Percentiles rank a stretch among this genome's conserved stretches.
phyloP scores from a whole-genome alignment of 495 filamentous ascomycete genomes.

The Poronia punctata region DNA sequence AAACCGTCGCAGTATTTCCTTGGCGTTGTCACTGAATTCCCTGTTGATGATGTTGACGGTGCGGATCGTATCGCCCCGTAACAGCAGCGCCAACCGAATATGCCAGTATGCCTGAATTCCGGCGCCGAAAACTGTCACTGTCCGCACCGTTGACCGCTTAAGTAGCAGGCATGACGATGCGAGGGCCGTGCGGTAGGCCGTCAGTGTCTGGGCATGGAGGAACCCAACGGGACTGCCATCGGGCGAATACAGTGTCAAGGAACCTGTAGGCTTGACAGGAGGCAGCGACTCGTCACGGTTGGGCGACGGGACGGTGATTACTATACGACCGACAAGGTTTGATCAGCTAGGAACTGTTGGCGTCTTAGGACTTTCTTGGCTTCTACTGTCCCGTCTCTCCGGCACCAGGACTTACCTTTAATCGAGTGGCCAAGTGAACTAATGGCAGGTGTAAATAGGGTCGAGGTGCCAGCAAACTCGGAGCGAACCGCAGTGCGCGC shows the following conservation, averaged over 20 bases:
- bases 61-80: slow-evolving; percentile 64
- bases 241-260: slow-evolving; percentile 62
- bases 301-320: slow-evolving; percentile 29
- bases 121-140: slow-evolving; percentile 78
- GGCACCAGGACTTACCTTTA: slow-evolving; percentile 32
- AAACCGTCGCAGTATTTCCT: slow-evolving; percentile 49
- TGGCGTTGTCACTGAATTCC: slow-evolving; percentile 52
- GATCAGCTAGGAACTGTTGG: slow-evolving; percentile 1
- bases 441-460: slow-evolving; percentile 85
- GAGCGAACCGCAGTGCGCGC: slow-evolving; percentile 62
- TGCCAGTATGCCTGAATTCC: slow-evolving; percentile 94
- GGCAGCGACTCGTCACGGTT: slow-evolving; percentile 16
- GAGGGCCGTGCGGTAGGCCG: slow-evolving; percentile 89
- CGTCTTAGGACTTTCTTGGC: background rate
- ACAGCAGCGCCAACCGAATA: slow-evolving; percentile 69
- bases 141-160: slow-evolving; percentile 61
- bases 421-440: slow-evolving; percentile 39
- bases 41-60: slow-evolving; percentile 71
- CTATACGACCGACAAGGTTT: slow-evolving; percentile 12
- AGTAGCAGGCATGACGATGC: slow-evolving; percentile 67
- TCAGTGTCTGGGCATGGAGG: slow-evolving; percentile 78
- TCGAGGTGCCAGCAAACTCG: slow-evolving; percentile 64
- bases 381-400: background rate
- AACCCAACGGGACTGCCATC: slow-evolving; percentile 67
- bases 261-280: slow-evolving; percentile 63